phyloP scores from a whole-genome alignment of 352 stramenopile species.

The Pythium periplocum region DNA sequence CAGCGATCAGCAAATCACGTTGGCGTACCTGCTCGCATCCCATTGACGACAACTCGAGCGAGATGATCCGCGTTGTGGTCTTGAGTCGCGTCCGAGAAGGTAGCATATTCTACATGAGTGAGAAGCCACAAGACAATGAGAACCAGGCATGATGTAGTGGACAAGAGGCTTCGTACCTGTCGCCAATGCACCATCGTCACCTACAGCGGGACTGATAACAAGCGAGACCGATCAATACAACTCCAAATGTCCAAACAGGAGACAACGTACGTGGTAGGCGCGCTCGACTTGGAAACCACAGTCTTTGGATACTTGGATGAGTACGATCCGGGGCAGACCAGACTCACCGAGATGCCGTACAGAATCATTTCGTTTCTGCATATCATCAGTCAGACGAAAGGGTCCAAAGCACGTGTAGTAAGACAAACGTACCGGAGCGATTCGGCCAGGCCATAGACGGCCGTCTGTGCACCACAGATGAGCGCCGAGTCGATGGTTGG shows the following conservation, averaged over 20 bases:
- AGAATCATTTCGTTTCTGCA: slow-evolving; percentile 40
- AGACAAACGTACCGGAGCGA: slow-evolving; percentile 37
- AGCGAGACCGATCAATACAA: too few relatives aligned
- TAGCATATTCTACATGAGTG: too few relatives aligned
- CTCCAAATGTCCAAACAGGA: not conserved
- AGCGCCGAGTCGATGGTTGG: slow-evolving; percentile 82
- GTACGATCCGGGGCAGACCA: slow-evolving; percentile 82
- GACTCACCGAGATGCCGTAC: slow-evolving; percentile 68
- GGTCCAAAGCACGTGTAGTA: not conserved
- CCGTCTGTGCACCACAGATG: slow-evolving; percentile 87
- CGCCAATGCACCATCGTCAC: too few relatives aligned
- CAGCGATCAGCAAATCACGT: not conserved
- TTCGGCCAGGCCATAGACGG: slow-evolving; percentile 87
- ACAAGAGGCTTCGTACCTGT: too few relatives aligned
- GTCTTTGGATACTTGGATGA: not conserved
- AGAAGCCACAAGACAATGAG: too few relatives aligned
- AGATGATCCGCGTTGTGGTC: too few relatives aligned
- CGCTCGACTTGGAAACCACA: not conserved
- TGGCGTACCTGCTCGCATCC: not conserved
- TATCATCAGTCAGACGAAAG: too few relatives aligned
- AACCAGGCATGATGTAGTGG: too few relatives aligned
- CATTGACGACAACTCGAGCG: too few relatives aligned
- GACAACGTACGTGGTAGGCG: not conserved
- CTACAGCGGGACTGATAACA: too few relatives aligned
- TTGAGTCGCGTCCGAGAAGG: too few relatives aligned